phyloP scores from a whole-genome alignment of 108 stramenopile genomes.

The Mediolabrus comicus region DNA sequence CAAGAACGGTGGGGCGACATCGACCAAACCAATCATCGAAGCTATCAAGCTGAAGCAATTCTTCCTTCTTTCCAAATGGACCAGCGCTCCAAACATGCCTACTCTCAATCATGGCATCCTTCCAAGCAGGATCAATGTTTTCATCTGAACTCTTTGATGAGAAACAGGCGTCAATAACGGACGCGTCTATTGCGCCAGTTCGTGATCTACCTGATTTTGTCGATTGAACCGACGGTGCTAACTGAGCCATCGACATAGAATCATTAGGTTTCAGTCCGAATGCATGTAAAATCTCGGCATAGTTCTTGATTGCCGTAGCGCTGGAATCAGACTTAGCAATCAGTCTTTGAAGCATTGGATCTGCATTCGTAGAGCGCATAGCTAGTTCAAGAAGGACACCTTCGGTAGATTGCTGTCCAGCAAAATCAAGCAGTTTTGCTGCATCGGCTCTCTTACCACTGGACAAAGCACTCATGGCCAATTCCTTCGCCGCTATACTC shows the following conservation, averaged over 20 bases:
- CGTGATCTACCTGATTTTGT: conserved; percentile 34
- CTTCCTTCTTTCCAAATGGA: conserved; percentile 65
- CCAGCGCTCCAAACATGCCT: conserved; percentile 84
- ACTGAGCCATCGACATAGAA: conserved; percentile 37
- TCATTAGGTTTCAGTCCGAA: not conserved
- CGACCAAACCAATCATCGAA: conserved; percentile 88
- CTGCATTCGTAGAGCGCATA: conserved; percentile 5
- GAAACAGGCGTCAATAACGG: conserved; percentile 26
- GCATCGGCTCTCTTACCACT: conserved; percentile 49
- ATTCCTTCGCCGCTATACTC: conserved; percentile 39
- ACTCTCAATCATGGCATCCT: conserved; percentile 38
- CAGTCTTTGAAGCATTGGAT: not conserved
- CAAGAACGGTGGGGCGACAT: conserved; percentile 64
- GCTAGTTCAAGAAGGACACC: conserved; percentile 57
- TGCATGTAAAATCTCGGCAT: not conserved
- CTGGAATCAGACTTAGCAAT: not conserved
- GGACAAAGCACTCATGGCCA: conserved; percentile 48
- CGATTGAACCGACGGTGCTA: conserved; percentile 75
- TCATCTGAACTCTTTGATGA: not conserved
- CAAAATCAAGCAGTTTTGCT: conserved; percentile 65
- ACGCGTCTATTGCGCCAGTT: conserved; percentile 51
- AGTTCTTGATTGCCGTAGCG: not conserved
- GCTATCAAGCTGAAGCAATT: conserved; percentile 62
- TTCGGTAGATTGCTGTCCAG: conserved; percentile 55
- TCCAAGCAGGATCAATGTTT: conserved; percentile 30